phyloP scores from a whole-genome alignment of 2,329 filamentous ascomycete species.

The Talaromyces funiculosus region DNA sequence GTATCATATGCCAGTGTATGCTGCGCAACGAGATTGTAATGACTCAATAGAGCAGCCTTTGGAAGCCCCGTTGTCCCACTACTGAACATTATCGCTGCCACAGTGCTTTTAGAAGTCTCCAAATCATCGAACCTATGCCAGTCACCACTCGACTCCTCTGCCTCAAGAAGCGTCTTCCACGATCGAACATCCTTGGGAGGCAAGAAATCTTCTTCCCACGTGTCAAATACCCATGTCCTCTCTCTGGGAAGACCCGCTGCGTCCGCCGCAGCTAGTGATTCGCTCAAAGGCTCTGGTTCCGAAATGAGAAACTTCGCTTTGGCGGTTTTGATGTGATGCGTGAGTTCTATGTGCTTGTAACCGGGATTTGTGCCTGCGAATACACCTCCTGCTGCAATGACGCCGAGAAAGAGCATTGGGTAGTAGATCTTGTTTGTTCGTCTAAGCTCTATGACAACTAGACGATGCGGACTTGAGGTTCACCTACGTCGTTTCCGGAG shows the following conservation, averaged over 20 bases:
- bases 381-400: slow-evolving; percentile 44
- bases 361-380: slow-evolving; percentile 48
- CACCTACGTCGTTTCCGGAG: background rate
- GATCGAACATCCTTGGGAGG: background rate
- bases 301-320: slow-evolving; percentile 44
- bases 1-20: background rate
- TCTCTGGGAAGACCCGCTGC: background rate
- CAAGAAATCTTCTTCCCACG: background rate
- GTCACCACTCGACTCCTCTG: background rate
- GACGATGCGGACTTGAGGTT: background rate
- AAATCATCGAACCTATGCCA: background rate
- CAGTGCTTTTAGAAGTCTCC: background rate
- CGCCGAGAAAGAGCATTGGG: slow-evolving; percentile 45
- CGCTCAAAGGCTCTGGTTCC: slow-evolving; percentile 39
- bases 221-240: background rate
- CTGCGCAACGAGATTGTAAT: background rate
- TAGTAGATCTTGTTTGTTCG: slow-evolving; percentile 40
- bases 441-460: background rate
- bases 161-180: background rate
- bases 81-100: background rate
- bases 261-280: slow-evolving; percentile 33
- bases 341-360: slow-evolving; percentile 44
- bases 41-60: background rate
- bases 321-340: slow-evolving; percentile 45
- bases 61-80: background rate